Evolutionary conservation across 495 filamentous ascomycete genomes (phyloP), one percentile per base, ranked within the genome.

Genomic region (Aspergillus carlsbadensis): DNA sequence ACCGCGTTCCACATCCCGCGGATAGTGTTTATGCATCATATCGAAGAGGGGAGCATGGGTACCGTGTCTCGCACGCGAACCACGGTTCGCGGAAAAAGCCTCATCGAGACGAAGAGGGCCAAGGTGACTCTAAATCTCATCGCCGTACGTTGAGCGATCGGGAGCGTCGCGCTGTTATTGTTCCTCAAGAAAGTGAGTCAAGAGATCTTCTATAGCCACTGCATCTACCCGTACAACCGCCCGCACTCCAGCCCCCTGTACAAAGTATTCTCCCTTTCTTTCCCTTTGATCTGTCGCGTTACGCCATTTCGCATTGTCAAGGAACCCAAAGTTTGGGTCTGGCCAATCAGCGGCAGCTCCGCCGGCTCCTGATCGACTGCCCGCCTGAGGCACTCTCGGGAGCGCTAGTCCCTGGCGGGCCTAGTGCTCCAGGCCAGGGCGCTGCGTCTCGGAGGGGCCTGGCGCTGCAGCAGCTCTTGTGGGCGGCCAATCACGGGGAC

Each of bases 401-500:
- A 72, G 45, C 69, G 65, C 72, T 75, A 75, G 61, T 42, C 65
- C 57, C 14, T 14, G 43, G 53, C 10, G 13, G 59, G 53, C 8
- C 24, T 68, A 68, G 69, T 40, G 48, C 22, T 13, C 0, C 8
- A 26, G 51, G 29, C 44, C 54, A 59, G 58, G 60, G 52, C 51
- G 54, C 53, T 67, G 47, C 56, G 62, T 37, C 65, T 49, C 10
- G 14, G 58, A 49, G 39, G 11, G 64, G 72, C 42, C 56, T 75
- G 73, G 70, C 65, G 17, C 43, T 26, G 40, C 53, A 54, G 50
- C 60, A 70, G 66, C 69, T 72, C 62, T 50, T 24, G 43, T 48
- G 56, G 60, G 49, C 60, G 70, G 67, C 69, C 67, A 72, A 71
- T 75, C 72, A 75, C 71, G 71, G 71, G 21, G 69, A 68, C 71